Evolutionary conservation across 495 filamentous ascomycete genomes (phyloP), one percentile per base, ranked within the genome.

Genomic region (Penicillium malachiteum): DNA sequence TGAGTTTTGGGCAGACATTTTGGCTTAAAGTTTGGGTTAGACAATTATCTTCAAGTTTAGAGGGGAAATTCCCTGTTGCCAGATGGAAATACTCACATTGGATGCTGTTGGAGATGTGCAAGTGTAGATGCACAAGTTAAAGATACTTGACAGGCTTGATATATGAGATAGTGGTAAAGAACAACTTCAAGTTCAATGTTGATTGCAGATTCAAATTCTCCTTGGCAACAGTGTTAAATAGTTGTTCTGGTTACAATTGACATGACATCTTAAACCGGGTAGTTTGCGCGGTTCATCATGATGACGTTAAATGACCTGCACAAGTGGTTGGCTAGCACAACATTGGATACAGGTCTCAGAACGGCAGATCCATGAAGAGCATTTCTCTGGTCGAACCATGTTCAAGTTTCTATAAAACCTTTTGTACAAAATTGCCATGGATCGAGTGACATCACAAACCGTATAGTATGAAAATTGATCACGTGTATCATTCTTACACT

Each of bases 1-100:
- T 64, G 78, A 62, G 70, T 79, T 30, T 40, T 54, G 67, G 40
- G 71, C 60, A 40, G 73, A 72, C 73, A 76, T 75, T 33, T 53
- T 73, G 48, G 38, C 31, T 58, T 39, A 38, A 33, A 14, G 9
- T 48, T 54, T 59, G 30, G 47, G 21, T 26, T 26, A 4, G 21
- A 26, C 1, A 26, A 43, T 68, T 59, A 42, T 43, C n/a, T 48
- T 26, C 6, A 17, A 44, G 43, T 49, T 48, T 14, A 42, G 18
- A 26, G 52, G 39, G 5, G 16, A 50, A 47, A 18, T 42, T 32
- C 21, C 31, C 14, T 2, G 21, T 26, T 26, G 2, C 21, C 4
- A 26, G 4, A 26, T 26, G 21, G 4, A 26, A 26, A 26, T 26
- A 26, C 21, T 26, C 4, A 26, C 21, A 26, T 26, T 26, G 21